These are phyloP conservation scores for Simmondsia chinensis DNA, from an alignment of 148 eudicot species.

Conservation along the genomic window DNA sequence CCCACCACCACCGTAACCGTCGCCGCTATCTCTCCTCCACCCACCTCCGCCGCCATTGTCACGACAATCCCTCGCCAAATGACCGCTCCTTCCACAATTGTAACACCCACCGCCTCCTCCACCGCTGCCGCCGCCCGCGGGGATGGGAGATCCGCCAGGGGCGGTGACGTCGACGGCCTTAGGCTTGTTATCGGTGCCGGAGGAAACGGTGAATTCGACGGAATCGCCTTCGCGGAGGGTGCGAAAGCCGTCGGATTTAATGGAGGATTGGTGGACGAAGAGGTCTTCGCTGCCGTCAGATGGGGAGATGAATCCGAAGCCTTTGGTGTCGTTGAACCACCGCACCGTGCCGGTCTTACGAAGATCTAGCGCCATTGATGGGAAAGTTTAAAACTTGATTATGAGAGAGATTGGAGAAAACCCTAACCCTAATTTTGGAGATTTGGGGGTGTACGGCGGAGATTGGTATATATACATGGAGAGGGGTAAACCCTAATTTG, in stretches of 20 bases:
- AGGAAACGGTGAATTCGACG: constrained; percentile 40
- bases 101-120: constrained; percentile 5
- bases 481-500: no score
- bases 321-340: constrained; percentile 67
- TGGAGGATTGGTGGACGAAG: constrained; percentile 63
- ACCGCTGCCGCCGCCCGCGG: constrained; percentile 1
- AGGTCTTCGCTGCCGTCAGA: constrained; percentile 44
- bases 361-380: no score
- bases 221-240: constrained; percentile 50
- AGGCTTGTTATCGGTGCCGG: constrained; percentile 40
- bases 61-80: constrained; percentile 17
- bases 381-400: no score
- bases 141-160: not conserved
- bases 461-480: no score
- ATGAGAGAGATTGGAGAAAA: no score
- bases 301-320: constrained; percentile 60
- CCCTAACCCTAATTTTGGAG: no score
- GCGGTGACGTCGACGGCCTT: constrained; percentile 45
- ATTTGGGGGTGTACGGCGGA: no score
- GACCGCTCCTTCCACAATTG: constrained; percentile 10
- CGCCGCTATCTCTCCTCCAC: not conserved
- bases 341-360: constrained; percentile 63
- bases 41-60: not conserved
- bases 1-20: constrained; percentile 17
- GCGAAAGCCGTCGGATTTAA: constrained; percentile 50